Evolutionary conservation across 208 protist genomes (phyloP).

Genomic region (Leishmania tropica): DNA sequence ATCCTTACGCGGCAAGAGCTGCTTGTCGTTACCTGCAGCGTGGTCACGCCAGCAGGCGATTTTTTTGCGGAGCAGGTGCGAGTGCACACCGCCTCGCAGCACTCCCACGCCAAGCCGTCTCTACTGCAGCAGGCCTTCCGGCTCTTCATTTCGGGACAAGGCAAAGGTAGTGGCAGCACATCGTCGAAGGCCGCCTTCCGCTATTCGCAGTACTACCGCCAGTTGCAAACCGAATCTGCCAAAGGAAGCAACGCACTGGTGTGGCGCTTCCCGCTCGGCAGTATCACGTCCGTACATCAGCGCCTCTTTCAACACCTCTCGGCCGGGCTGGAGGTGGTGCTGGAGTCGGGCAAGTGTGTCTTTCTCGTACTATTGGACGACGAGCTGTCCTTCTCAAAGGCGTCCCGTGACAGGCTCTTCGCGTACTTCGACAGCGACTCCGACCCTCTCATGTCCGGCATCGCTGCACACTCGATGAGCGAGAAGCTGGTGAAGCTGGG

Average conservation of each 20-base stretch:
- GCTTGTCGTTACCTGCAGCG: conserved; percentile 68
- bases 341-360: conserved; percentile 58
- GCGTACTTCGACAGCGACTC: conserved; percentile 30
- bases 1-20: conserved; percentile 57
- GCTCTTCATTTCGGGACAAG: conserved; percentile 39
- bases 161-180: conserved; percentile 24
- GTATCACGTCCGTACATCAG: conserved; percentile 50
- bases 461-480: conserved; percentile 37
- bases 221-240: conserved; percentile 52
- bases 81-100: conserved; percentile 47
- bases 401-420: conserved; percentile 40
- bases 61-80: conserved; percentile 58
- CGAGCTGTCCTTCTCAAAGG: conserved; percentile 66
- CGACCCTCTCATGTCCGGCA: conserved; percentile 33
- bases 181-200: conserved; percentile 54
- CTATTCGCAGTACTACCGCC: conserved; percentile 80
- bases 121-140: conserved; percentile 51
- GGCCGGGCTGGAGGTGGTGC: conserved; percentile 60
- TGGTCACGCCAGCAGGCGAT: conserved; percentile 56
- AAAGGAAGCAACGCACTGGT: conserved; percentile 47
- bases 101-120: conserved; percentile 37
- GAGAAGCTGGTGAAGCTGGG: conserved; percentile 43
- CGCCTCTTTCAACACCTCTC: conserved; percentile 74
- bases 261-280: conserved; percentile 59
- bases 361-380: conserved; percentile 71